Evolutionary conservation across 1,284 basidiomycete species (phyloP).

Genomic region (Papiliotrema flavescens): DNA sequence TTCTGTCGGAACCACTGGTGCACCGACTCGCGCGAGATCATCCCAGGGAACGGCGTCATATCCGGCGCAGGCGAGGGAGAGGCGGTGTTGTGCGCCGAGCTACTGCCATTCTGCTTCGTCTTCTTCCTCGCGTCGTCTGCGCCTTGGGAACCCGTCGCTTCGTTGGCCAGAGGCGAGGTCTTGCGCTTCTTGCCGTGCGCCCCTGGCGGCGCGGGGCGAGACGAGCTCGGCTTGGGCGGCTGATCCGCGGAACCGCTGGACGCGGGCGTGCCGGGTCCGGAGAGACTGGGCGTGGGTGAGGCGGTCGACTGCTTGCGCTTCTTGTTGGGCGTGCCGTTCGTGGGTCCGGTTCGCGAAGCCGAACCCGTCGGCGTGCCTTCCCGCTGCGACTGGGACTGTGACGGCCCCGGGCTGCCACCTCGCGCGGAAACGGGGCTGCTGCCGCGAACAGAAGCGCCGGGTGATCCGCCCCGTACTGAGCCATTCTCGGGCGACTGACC

Average conservation of each 20-base stretch:
- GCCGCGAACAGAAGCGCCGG: slow-evolving; percentile 12
- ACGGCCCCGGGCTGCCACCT: slow-evolving; percentile 8
- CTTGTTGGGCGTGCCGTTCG: slow-evolving; percentile 11
- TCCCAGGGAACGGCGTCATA: slow-evolving; percentile 26
- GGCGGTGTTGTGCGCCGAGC: slow-evolving; percentile 39
- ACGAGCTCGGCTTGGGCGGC: not conserved
- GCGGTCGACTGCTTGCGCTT: slow-evolving; percentile 5
- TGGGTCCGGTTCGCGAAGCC: not conserved
- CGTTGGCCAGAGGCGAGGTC: slow-evolving; percentile 14
- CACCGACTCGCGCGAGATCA: slow-evolving; percentile 36
- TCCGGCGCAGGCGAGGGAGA: slow-evolving; percentile 11
- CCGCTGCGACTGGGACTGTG: slow-evolving; percentile 10
- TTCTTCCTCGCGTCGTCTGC: slow-evolving; percentile 38
- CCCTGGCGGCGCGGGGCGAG: no score
- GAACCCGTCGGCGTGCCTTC: slow-evolving; percentile 5
- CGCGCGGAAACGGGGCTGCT: slow-evolving; percentile 8
- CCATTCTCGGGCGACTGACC: slow-evolving; percentile 14
- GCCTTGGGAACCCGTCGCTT: no score
- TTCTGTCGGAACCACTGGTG: slow-evolving; percentile 31
- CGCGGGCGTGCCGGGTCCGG: not conserved
- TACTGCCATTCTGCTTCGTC: slow-evolving; percentile 47
- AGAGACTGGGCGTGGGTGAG: slow-evolving; percentile 8
- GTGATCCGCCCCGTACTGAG: slow-evolving; percentile 2
- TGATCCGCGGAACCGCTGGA: not conserved
- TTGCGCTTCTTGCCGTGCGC: slow-evolving; percentile 16